These are phyloP conservation scores for Crithidia bombi DNA, from an alignment of 208 protist genomes.

Conservation along the genomic window DNA sequence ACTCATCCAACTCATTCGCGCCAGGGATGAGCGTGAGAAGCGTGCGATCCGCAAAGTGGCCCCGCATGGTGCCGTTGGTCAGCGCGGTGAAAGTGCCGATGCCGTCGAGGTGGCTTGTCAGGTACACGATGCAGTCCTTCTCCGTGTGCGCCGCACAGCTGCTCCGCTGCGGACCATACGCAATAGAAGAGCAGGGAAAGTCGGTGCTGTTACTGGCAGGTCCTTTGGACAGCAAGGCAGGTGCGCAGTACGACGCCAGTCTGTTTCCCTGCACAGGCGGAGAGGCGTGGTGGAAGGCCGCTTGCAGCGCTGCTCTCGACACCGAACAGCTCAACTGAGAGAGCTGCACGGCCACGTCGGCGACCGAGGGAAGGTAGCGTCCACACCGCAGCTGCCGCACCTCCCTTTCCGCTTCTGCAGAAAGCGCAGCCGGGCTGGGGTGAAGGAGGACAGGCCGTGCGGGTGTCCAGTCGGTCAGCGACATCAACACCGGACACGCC, in stretches of 20 bases:
- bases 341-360: slow-evolving; percentile 45
- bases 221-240: not conserved
- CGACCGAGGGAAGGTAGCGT: slow-evolving; percentile 37
- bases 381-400: slow-evolving; percentile 7
- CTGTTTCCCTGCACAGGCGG: not conserved
- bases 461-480: not conserved
- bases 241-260: slow-evolving; percentile 1
- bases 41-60: slow-evolving; percentile 82
- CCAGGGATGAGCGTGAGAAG: slow-evolving; percentile 75
- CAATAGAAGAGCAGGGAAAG: not conserved
- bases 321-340: slow-evolving; percentile 51
- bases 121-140: slow-evolving; percentile 44
- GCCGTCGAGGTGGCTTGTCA: slow-evolving; percentile 73
- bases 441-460: not conserved
- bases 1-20: slow-evolving; percentile 59
- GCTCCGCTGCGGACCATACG: no score
- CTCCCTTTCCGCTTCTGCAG: not conserved
- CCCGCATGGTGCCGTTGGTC: slow-evolving; percentile 80
- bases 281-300: not conserved
- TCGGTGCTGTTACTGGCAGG: no score
- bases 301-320: slow-evolving; percentile 17
- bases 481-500: not conserved
- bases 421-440: not conserved
- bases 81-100: slow-evolving; percentile 81
- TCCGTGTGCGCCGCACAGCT: not conserved